Conservation (phyloP, 345 rosid genomes). For the Citrus trifoliata region DNA sequence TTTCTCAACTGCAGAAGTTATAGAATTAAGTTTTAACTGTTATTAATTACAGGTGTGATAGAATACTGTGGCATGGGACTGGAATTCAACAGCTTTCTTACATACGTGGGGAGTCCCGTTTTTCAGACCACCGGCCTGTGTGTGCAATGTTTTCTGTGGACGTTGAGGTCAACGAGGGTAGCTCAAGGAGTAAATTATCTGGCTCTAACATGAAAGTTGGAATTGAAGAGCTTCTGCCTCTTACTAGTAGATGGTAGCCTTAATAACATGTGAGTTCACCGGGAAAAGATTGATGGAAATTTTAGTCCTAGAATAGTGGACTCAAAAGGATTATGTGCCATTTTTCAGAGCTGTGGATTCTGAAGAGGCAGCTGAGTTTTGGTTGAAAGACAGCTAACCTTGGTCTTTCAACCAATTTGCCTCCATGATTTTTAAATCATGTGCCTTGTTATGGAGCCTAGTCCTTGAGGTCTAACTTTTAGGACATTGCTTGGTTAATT, state of each 20-base stretch:
- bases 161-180: conserved; percentile 43
- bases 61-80: conserved; percentile 82
- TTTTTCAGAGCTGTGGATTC: background rate
- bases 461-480: background rate
- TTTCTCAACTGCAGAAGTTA: background rate
- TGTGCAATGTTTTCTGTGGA: conserved; percentile 56
- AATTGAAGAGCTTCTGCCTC: conserved; percentile 40
- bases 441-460: background rate
- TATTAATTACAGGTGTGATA: conserved; percentile 68
- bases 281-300: background rate
- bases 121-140: conserved; percentile 94
- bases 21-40: background rate
- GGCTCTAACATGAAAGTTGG: conserved; percentile 36
- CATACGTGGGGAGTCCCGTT: conserved; percentile 57
- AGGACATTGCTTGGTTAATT: background rate
- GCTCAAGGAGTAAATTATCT: conserved; percentile 21
- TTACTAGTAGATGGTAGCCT: conserved; percentile 12
- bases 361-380: background rate
- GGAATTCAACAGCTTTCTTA: conserved; percentile 66
- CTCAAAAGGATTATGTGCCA: background rate
- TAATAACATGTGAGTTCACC: conserved; percentile 12
- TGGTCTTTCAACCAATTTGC: background rate
- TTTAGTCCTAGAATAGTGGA: background rate
- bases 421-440: background rate
- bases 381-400: background rate